Conservation (phyloP, 2,329 filamentous ascomycete species). For the Claviceps maximensis region DNA sequence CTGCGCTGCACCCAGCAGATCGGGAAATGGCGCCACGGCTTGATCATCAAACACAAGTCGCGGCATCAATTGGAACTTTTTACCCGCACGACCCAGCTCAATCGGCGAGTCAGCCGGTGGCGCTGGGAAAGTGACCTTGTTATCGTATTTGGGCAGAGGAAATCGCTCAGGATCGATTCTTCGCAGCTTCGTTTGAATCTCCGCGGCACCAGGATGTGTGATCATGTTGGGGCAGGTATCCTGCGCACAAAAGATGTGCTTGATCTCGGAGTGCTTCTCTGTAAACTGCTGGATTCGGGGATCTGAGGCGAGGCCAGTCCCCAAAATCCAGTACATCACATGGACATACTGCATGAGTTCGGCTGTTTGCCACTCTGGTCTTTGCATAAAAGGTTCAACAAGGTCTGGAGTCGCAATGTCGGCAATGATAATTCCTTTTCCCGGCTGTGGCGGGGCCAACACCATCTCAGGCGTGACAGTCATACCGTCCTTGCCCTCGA, state of each 20-base stretch:
- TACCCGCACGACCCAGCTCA: conserved; percentile 30
- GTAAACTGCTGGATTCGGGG: conserved; percentile 57
- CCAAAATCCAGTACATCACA: conserved; percentile 71
- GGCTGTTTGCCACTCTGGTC: conserved; percentile 57
- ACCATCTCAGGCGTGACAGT: conserved; percentile 80
- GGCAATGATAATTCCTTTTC: conserved; percentile 64
- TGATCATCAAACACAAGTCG: conserved; percentile 31
- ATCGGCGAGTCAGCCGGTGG: conserved; percentile 15
- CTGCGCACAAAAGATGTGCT: conserved; percentile 65
- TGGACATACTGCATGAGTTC: conserved; percentile 54
- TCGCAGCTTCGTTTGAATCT: conserved; percentile 54
- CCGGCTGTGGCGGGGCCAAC: conserved; percentile 50
- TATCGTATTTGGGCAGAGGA: conserved; percentile 52
- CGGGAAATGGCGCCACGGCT: conserved; percentile 28
- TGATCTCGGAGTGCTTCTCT: conserved; percentile 39
- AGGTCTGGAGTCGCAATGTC: conserved; percentile 64
- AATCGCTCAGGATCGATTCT: conserved; percentile 65
- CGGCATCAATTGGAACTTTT: conserved; percentile 33
- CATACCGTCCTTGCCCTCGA: conserved; percentile 50
- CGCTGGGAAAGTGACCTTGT: conserved; percentile 20
- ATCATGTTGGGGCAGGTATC: conserved; percentile 68
- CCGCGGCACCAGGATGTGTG: conserved; percentile 51
- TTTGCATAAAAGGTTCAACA: conserved; percentile 52
- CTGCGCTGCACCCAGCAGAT: conserved; percentile 32
- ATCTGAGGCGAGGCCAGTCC: conserved; percentile 51